Base-by-base conservation (phyloP, 768 basidiomycete species). In the Boletus vinaceobasis region DNA sequence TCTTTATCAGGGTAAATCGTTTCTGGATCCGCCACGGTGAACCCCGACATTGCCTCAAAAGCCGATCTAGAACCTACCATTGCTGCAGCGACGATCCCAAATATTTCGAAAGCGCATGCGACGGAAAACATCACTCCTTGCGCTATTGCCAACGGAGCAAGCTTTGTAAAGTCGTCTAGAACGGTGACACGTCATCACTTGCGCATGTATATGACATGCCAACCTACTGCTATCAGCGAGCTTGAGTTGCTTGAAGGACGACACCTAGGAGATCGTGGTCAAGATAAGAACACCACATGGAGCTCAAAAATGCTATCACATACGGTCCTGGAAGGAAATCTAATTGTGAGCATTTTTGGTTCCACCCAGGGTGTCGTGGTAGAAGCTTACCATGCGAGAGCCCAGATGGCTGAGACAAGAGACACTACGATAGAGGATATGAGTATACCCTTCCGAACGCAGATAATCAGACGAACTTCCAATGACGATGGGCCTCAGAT, bases 401-500 rank as follows among this genome's bases (percentile, higher is more conserved):
- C 63, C 84, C 87, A 90, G 15, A 89, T 52, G 7, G 78, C 81
- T 23, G 73, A 75, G 23, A 85, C 32, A 42, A 78, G 55, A 2
- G 78, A 73, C 46, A 68, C 77, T 78, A 31, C 9, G 31, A 2
- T 19, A 13, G 8, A 40, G 14, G 33, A 26, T 53, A 4, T 23
- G 29, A 60, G 50, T 13, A 52, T 33, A 26, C 43, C 23, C 17
- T 11, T 43, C 7, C 4, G 47, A 26, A 48, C 8, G 5, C 4
- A 43, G 10, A 48, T 7, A 15, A 61, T 66, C 53, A 39, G 75
- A 81, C 74, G 39, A 57, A 74, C 63, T 78, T 52, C 66, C 60
- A 21, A 76, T 55, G 19, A 90, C 79, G n/a, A 85, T 64, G 11
- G 88, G 86, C 26, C 89, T 75, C 55, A 90, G 64, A 64, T 75